These are phyloP conservation scores for Macadamia integrifolia DNA, from an alignment of 164 flowering plant species.

Conservation along the genomic window DNA sequence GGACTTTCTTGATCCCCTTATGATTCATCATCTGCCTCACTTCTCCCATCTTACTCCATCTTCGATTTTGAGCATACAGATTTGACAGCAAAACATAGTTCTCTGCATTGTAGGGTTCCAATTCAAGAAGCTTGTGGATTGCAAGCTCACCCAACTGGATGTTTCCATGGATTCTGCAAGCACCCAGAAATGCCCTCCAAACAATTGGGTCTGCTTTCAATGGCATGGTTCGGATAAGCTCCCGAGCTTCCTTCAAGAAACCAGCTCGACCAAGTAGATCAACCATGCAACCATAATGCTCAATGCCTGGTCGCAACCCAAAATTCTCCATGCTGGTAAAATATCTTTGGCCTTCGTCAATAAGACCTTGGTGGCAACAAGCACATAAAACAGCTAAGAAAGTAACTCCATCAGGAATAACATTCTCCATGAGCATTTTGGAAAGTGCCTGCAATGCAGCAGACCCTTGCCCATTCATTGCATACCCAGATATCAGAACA, in stretches of 20 bases:
- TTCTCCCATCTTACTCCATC: slow-evolving; percentile 20
- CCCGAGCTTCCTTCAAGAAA: slow-evolving; percentile 23
- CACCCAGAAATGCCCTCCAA: slow-evolving; percentile 30
- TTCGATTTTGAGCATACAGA: slow-evolving; percentile 20
- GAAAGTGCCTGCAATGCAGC: slow-evolving; percentile 17
- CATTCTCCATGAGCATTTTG: slow-evolving; percentile 15
- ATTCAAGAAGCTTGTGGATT: slow-evolving; percentile 17
- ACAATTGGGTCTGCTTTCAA: slow-evolving; percentile 21
- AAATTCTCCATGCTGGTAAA: slow-evolving; percentile 20
- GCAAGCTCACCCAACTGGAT: slow-evolving; percentile 21
- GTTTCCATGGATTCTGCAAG: slow-evolving; percentile 22
- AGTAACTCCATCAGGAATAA: slow-evolving; percentile 24
- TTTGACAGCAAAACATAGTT: slow-evolving; percentile 22
- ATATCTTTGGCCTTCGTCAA: slow-evolving; percentile 17
- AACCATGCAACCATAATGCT: slow-evolving; percentile 35
- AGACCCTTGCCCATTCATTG: slow-evolving; percentile 26
- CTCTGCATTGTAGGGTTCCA: slow-evolving; percentile 26
- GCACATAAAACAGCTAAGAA: slow-evolving; percentile 26
- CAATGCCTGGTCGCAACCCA: slow-evolving; percentile 20
- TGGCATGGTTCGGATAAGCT: slow-evolving; percentile 21
- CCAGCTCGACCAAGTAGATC: slow-evolving; percentile 31
- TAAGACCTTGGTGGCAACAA: slow-evolving; percentile 29
- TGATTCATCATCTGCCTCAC: slow-evolving; percentile 22
- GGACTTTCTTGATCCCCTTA: slow-evolving; percentile 12
- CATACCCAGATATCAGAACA: slow-evolving; percentile 24